Evolutionary conservation across 163 green algal species (phyloP).

Genomic region (Scenedesmus sp.): DNA sequence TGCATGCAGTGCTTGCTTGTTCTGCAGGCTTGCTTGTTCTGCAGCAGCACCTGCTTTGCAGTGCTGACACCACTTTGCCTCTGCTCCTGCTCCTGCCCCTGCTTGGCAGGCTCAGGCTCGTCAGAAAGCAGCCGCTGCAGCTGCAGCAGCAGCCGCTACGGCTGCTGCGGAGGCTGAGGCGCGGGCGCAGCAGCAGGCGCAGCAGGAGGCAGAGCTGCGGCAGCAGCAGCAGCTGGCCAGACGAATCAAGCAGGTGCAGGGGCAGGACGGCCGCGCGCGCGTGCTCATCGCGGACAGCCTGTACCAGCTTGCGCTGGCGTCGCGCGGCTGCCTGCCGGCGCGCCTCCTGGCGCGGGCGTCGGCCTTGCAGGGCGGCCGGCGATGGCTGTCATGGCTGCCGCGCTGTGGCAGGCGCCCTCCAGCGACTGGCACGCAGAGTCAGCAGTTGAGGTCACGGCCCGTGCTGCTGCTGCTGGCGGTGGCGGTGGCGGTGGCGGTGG

Average conservation of each 20-base stretch:
- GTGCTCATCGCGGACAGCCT: not conserved
- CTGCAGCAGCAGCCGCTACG: not conserved
- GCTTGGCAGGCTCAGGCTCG: not conserved
- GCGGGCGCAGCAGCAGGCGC: not conserved
- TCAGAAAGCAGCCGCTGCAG: not conserved
- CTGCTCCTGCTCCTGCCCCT: not conserved
- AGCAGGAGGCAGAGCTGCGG: not conserved
- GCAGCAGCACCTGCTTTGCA: not conserved
- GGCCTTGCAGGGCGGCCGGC: not conserved
- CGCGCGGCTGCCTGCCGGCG: not conserved
- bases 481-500: not conserved
- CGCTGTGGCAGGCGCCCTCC: not conserved
- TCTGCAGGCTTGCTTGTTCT: too few species aligned
- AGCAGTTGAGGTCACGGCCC: not conserved
- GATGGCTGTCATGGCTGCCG: slow-evolving; percentile 33
- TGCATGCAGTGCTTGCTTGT: too few species aligned
- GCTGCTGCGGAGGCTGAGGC: not conserved
- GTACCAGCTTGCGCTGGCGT: not conserved
- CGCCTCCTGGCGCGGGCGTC: not conserved
- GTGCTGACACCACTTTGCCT: not conserved
- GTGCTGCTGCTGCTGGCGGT: not conserved
- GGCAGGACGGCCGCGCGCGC: not conserved
- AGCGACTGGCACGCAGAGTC: not conserved
- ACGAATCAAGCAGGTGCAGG: not conserved
- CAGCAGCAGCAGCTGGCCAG: not conserved